Evolutionary conservation across 2,329 filamentous ascomycete genomes (phyloP).

Genomic region (Microsporum ferrugineum): DNA sequence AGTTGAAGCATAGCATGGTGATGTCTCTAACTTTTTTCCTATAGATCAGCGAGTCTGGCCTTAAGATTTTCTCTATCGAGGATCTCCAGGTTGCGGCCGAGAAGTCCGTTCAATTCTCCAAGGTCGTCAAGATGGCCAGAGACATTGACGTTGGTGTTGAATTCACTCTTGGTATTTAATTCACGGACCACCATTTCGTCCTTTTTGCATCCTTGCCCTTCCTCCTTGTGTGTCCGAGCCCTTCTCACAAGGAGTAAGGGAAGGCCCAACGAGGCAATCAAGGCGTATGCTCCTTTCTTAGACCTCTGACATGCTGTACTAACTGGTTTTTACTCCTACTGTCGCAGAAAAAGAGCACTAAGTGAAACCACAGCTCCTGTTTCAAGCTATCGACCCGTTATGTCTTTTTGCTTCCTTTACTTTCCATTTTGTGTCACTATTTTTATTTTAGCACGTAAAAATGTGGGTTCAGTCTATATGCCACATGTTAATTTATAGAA

Average conservation of each 20-base stretch:
- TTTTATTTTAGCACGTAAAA: slow-evolving; percentile 5
- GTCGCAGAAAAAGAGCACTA: slow-evolving; percentile 2
- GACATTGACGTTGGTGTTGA: slow-evolving; percentile 96
- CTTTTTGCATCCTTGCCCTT: neutral
- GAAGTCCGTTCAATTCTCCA: slow-evolving; percentile 97
- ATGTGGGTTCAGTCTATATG: slow-evolving; percentile 1
- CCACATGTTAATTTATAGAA: slow-evolving; percentile 3
- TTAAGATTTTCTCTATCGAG: slow-evolving; percentile 99
- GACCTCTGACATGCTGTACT: neutral
- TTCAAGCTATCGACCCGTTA: neutral
- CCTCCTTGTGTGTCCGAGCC: neutral
- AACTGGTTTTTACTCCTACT: neutral
- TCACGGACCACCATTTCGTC: neutral
- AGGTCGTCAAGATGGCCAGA: slow-evolving; percentile 96
- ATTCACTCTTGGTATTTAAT: slow-evolving; percentile 86
- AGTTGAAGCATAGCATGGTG: neutral
- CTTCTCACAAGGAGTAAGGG: neutral
- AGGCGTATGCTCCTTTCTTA: slow-evolving; percentile 2
- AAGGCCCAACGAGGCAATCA: neutral
- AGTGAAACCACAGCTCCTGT: neutral
- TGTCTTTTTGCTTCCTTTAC: neutral
- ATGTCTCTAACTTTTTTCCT: slow-evolving; percentile 7
- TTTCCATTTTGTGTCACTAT: neutral
- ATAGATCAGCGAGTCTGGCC: slow-evolving; percentile 83
- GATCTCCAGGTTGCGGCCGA: slow-evolving; percentile 94